phyloP scores from a whole-genome alignment of 2,329 filamentous ascomycete species.

The Alternaria sp. region DNA sequence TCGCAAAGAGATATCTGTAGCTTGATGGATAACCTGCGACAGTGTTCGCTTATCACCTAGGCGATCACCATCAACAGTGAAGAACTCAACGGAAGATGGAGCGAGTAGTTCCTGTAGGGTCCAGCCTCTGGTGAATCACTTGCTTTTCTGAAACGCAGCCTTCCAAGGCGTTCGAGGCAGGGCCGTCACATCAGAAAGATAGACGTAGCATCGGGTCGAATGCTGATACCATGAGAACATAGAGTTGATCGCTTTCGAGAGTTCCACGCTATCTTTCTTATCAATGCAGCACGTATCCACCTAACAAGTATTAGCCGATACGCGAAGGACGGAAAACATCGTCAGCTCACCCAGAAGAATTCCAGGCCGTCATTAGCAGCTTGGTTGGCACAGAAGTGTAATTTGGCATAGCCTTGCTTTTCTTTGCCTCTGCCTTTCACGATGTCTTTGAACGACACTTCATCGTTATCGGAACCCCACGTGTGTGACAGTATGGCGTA shows the following conservation, averaged over 20 bases:
- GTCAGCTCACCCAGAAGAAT: neutral
- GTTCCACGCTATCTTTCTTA: neutral
- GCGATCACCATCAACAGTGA: neutral
- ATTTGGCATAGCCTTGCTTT: conserved; percentile 7
- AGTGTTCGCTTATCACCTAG: neutral
- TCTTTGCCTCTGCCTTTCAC: conserved; percentile 1
- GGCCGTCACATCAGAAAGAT: conserved; percentile 1
- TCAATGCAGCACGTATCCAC: conserved; percentile 9
- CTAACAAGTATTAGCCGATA: neutral
- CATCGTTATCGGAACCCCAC: conserved; percentile 6
- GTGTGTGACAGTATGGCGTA: conserved; percentile 16
- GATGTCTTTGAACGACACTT: conserved; percentile 12
- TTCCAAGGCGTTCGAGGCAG: neutral
- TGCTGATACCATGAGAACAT: conserved; percentile 7
- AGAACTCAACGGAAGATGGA: neutral
- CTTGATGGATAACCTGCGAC: neutral
- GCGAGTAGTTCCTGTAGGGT: conserved; percentile 11
- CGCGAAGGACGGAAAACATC: neutral
- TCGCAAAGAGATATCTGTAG: neutral
- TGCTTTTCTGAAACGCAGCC: neutral
- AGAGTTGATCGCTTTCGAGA: conserved; percentile 2
- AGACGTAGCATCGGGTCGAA: conserved; percentile 4
- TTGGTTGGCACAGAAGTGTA: conserved; percentile 11
- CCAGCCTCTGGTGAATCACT: conserved; percentile 8
- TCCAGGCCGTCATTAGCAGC: neutral